Evolutionary conservation across 225 moss, liverwort and hornwort genomes (phyloP).

Genomic region (Polytrichum commune): DNA sequence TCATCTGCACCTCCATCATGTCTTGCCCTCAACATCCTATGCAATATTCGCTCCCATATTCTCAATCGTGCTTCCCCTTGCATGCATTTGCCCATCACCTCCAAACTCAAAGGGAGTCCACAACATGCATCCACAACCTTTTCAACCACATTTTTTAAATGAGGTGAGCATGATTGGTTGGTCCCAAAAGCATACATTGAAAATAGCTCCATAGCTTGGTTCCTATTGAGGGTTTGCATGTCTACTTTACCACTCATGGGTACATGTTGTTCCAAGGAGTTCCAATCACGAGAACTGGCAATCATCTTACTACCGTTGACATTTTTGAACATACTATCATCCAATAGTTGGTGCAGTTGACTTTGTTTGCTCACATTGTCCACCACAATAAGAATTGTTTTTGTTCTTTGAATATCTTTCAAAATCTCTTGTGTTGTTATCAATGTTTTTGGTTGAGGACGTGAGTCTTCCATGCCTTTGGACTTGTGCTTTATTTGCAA

Average conservation of each 20-base stretch:
- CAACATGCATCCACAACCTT: too few species aligned
- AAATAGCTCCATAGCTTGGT: background rate
- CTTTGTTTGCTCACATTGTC: background rate
- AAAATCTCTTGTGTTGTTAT: background rate
- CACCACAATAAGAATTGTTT: background rate
- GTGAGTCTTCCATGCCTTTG: background rate
- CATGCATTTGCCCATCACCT: too few species aligned
- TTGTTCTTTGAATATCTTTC: background rate
- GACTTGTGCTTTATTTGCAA: background rate
- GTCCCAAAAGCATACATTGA: background rate
- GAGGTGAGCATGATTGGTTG: background rate
- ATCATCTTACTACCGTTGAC: background rate
- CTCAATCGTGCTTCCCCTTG: too few species aligned
- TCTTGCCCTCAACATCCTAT: too few species aligned
- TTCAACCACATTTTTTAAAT: too few species aligned
- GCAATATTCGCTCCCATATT: too few species aligned
- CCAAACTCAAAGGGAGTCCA: too few species aligned
- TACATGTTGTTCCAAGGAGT: background rate
- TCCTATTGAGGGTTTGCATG: background rate
- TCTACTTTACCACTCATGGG: background rate
- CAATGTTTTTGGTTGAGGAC: background rate
- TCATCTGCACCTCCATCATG: too few species aligned
- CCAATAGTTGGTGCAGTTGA: background rate
- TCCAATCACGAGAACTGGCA: background rate
- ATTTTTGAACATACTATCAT: background rate